Evolutionary conservation across 352 stramenopile genomes (phyloP).

Genomic region (Phytophthora crassamura): DNA sequence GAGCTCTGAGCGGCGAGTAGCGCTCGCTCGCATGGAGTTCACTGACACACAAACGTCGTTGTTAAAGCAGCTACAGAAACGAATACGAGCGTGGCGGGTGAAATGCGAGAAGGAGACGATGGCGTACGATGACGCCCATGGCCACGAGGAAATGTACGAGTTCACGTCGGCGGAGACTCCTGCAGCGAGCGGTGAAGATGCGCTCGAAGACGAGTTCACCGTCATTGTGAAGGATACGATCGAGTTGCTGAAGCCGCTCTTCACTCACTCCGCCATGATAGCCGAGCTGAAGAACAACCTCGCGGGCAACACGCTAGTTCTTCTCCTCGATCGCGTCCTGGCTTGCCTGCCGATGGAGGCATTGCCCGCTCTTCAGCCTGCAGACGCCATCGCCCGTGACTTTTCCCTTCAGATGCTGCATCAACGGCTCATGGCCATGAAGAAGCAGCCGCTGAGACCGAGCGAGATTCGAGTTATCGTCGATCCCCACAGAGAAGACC

Average conservation of each 20-base stretch:
- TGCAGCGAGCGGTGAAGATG: constrained; percentile 30
- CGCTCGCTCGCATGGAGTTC: constrained; percentile 70
- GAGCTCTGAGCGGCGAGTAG: constrained; percentile 46
- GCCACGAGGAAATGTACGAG: constrained; percentile 50
- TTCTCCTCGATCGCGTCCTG: constrained; percentile 66
- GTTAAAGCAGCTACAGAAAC: constrained; percentile 36
- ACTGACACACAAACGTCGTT: constrained; percentile 37
- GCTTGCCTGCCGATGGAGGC: constrained; percentile 62
- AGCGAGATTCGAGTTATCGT: constrained; percentile 73
- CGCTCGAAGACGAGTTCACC: constrained; percentile 62
- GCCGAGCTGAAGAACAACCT: constrained; percentile 52
- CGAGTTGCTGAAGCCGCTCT: constrained; percentile 56
- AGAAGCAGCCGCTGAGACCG: constrained; percentile 57
- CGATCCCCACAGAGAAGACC: constrained; percentile 68
- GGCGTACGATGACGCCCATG: constrained; percentile 45
- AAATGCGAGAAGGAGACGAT: constrained; percentile 47
- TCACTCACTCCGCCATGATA: constrained; percentile 57
- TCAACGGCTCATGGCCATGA: constrained; percentile 55
- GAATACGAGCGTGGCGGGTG: constrained; percentile 49
- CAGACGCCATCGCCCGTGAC: constrained; percentile 64
- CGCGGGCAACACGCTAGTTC: constrained; percentile 46
- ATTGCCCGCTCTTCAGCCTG: constrained; percentile 48
- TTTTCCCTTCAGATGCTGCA: constrained; percentile 79
- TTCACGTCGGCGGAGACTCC: constrained; percentile 27
- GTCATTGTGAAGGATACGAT: constrained; percentile 51